A percentile compares a stretch with the other conserved stretches of the same genome.
These are phyloP conservation scores for Rusavskia elegans DNA, from an alignment of 495 filamentous ascomycete genomes.

Conservation along the genomic window DNA sequence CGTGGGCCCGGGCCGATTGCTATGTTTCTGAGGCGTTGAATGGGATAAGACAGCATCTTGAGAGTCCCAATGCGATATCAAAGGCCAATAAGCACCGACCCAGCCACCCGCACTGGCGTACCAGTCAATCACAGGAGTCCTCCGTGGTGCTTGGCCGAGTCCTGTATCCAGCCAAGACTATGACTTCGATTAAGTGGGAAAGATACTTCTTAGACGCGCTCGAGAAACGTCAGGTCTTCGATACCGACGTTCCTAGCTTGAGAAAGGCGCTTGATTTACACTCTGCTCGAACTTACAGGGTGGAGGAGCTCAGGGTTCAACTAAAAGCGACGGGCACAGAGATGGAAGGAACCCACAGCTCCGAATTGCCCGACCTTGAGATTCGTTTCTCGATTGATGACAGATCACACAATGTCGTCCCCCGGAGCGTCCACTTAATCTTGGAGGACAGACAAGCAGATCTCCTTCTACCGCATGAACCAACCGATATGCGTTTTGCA, in stretches of 20 bases:
- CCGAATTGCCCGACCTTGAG: constrained; percentile 8
- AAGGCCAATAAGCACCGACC: neutral
- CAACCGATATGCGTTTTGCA: constrained; percentile 7
- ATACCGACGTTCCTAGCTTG: neutral
- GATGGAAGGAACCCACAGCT: too few species aligned
- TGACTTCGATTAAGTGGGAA: neutral
- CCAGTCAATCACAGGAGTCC: neutral
- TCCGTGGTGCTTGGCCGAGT: neutral
- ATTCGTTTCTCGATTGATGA: neutral
- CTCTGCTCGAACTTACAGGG: neutral
- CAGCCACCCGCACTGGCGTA: neutral
- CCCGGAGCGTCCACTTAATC: constrained; percentile 3
- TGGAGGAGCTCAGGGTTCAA: neutral
- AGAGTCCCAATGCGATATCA: neutral
- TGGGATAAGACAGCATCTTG: neutral
- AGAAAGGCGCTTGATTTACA: neutral
- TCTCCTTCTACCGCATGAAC: constrained; percentile 7
- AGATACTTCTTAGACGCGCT: neutral
- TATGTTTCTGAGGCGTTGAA: neutral
- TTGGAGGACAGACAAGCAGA: constrained; percentile 5
- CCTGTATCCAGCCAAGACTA: neutral
- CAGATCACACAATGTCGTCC: neutral
- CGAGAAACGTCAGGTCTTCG: neutral
- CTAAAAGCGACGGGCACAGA: neutral
- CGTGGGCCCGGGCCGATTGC: neutral